Conservation (phyloP, 495 filamentous ascomycete genomes). For the Penicillium antarcticum region DNA sequence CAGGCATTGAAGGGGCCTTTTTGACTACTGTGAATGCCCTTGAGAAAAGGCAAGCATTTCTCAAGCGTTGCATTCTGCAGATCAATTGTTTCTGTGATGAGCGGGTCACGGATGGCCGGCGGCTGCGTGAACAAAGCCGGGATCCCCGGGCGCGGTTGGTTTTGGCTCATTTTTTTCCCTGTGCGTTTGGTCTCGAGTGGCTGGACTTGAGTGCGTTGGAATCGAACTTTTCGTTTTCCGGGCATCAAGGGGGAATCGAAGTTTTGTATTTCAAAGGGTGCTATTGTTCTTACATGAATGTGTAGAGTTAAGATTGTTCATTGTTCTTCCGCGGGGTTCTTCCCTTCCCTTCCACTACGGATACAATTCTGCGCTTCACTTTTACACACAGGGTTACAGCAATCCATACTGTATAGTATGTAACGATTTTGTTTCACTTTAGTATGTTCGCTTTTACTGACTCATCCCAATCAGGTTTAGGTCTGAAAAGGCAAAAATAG, state of each 20-base stretch:
- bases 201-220: constrained; percentile 15
- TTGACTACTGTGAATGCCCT: constrained; percentile 33
- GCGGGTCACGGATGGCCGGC: constrained; percentile 63
- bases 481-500: too few species aligned
- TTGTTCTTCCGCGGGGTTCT: too few species aligned
- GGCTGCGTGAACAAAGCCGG: constrained; percentile 62
- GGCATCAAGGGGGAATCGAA: constrained; percentile 24
- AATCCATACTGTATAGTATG: too few species aligned
- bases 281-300: too few species aligned
- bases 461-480: too few species aligned
- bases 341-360: too few species aligned
- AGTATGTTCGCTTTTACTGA: too few species aligned
- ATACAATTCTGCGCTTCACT: too few species aligned
- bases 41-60: constrained; percentile 68
- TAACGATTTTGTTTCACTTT: too few species aligned
- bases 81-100: constrained; percentile 64
- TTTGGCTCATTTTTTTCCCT: constrained; percentile 8
- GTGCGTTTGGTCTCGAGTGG: constrained; percentile 4
- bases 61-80: constrained; percentile 65
- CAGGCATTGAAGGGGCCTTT: constrained; percentile 55
- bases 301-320: too few species aligned
- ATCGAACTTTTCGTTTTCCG: constrained; percentile 43
- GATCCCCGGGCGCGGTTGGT: constrained; percentile 44
- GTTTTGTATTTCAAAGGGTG: not conserved
- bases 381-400: too few species aligned